phyloP scores from a whole-genome alignment of 1,284 basidiomycete genomes.

The Boletus smithii region DNA sequence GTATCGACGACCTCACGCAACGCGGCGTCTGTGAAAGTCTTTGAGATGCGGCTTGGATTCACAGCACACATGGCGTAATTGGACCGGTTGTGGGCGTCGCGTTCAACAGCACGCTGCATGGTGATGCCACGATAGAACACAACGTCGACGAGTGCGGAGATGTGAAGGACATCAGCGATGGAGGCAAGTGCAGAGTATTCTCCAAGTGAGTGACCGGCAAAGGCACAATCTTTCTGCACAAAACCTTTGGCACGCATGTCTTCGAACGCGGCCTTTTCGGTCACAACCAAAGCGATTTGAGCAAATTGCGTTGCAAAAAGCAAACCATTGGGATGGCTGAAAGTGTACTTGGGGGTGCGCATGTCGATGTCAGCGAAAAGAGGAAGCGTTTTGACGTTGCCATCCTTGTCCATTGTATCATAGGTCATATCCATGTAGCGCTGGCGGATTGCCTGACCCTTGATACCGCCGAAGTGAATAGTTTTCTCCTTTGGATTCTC shows the following conservation, averaged over 20 bases:
- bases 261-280: slow-evolving; percentile 96
- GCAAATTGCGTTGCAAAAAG: slow-evolving; percentile 98
- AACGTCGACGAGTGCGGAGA: slow-evolving; percentile 95
- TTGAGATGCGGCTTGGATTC: slow-evolving; percentile 93
- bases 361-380: slow-evolving; percentile 91
- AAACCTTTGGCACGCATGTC: slow-evolving; percentile 97
- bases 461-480: slow-evolving; percentile 98
- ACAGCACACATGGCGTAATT: slow-evolving; percentile 99
- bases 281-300: slow-evolving; percentile 96
- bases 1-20: slow-evolving; percentile 93
- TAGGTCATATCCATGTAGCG: slow-evolving; percentile 99
- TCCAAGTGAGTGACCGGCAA: slow-evolving; percentile 96
- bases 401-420: slow-evolving; percentile 94
- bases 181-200: slow-evolving; percentile 98
- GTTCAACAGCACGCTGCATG: slow-evolving; percentile 97
- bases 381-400: slow-evolving; percentile 90
- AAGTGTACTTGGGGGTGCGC: slow-evolving; percentile 93
- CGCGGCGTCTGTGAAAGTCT: slow-evolving; percentile 89
- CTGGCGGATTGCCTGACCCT: slow-evolving; percentile 95
- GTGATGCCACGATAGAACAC: slow-evolving; percentile 99
- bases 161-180: slow-evolving; percentile 92
- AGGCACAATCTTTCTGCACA: slow-evolving; percentile 87
- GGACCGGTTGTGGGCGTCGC: slow-evolving; percentile 87
- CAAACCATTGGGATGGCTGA: slow-evolving; percentile 92
- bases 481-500: slow-evolving; percentile 97